Percentiles rank a stretch among this genome's conserved stretches.
Conservation (phyloP, 116 monocot species). For the Trichopus zeylanicus region DNA sequence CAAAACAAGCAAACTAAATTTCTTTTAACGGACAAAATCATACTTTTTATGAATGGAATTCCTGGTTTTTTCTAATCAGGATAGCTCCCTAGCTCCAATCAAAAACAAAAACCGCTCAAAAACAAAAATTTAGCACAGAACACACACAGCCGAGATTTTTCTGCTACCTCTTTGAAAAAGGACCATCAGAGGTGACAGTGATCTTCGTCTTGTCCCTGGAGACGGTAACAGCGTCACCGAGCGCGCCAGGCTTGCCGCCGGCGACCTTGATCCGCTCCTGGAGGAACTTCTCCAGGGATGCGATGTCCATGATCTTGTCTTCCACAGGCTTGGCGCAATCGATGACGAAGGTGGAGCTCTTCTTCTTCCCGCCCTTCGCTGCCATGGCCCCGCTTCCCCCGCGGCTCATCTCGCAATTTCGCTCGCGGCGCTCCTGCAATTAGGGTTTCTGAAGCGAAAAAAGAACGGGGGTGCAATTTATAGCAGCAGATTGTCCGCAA, state of each 20-base stretch:
- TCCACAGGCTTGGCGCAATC: constrained; percentile 84
- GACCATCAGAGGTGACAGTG: constrained; percentile 59
- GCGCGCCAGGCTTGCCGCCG: constrained; percentile 65
- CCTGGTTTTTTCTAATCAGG: no score
- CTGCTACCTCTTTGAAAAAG: constrained; percentile 69
- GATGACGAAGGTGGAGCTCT: constrained; percentile 49
- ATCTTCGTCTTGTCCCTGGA: constrained; percentile 60
- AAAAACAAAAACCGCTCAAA: no score
- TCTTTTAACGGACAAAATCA: no score
- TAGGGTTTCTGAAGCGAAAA: no score
- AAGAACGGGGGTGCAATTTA: no score
- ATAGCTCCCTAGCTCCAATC: no score
- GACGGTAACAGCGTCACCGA: constrained; percentile 56
- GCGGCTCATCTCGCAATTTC: constrained; percentile 16
- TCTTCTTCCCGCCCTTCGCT: constrained; percentile 53
- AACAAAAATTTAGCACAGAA: no score
- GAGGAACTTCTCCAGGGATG: constrained; percentile 83
- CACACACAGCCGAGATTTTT: not conserved
- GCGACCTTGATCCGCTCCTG: constrained; percentile 84
- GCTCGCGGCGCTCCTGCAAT: constrained; percentile 1
- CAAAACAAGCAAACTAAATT: no score
- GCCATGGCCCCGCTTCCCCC: constrained; percentile 12
- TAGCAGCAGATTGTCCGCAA: no score
- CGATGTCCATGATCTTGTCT: constrained; percentile 93
- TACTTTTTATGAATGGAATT: no score